Base-by-base conservation (phyloP, 2,329 filamentous ascomycete species). In the Trichoderma sp. region DNA sequence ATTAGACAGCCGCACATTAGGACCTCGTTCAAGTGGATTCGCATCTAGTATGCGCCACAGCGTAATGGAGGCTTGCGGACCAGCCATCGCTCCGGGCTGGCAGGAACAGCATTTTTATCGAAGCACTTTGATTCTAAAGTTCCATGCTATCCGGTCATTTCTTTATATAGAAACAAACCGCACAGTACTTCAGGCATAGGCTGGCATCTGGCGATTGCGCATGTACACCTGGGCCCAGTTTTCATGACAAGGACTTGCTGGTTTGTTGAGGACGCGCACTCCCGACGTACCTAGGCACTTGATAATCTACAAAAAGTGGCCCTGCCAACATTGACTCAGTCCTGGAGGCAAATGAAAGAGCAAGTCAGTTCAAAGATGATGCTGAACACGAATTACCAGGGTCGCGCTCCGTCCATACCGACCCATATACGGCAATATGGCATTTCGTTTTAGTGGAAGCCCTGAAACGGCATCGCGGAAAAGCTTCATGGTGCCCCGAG, bases 141-240 rank as follows among this genome's bases (percentile, higher is more conserved):
- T 79, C 72, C 71, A 76, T 4, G 84, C 86, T 6, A 66, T 88
- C 2, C 75, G 81, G 55, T 80, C 84, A 89, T 55, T 51, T 51
- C 59, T 61, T 51, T 61, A 34, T 34, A 11, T 61, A 61, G 59
- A 61, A 61, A n/a, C 6, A 51, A 61, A 16, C 43, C 30, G 37
- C 32, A 10, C 6, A 8, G 14, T 21, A 49, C 59, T 46, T 30
- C 24, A 34, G 7, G 3, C 16, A 7, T 51, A 37, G 18, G 43
- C 34, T 32, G 16, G 34, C 26, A 51, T 34, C 0, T 24, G 32
- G 18, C 21, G 6, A 8, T 43, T 43, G 39, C 39, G 18, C n/a
- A 43, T n/a, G 28, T 16, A 34, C 13, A 11, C 4, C 18, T 34
- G 28, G 39, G 43, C 46, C 43, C 59, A 39, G 5, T 34, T 61